A percentile compares a stretch with the other conserved stretches of the same genome.
These are phyloP conservation scores for Jatropha curcas DNA, from an alignment of 345 rosid species.

Conservation along the genomic window DNA sequence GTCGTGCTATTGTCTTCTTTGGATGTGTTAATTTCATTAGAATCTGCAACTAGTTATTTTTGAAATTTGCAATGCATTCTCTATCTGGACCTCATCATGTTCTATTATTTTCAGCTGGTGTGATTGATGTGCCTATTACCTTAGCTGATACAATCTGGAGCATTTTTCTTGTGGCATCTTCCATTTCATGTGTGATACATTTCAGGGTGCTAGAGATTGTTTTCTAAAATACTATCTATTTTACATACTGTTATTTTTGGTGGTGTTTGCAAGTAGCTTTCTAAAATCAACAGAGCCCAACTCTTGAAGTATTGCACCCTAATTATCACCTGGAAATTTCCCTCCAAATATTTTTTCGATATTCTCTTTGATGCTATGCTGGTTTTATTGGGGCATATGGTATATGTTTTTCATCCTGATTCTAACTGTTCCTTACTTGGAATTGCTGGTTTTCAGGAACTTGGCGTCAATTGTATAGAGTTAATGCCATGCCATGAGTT, in stretches of 20 bases:
- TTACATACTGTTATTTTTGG: neutral
- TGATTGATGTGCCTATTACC: neutral
- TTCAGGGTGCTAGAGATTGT: neutral
- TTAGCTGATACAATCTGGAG: neutral
- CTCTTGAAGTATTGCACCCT: constrained; percentile 1
- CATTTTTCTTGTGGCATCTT: neutral
- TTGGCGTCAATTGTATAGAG: constrained; percentile 94
- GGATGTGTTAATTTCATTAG: neutral
- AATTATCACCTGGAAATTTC: neutral
- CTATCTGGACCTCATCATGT: neutral
- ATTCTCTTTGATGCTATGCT: neutral
- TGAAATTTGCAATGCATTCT: neutral
- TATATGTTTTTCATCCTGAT: neutral
- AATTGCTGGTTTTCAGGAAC: constrained; percentile 62
- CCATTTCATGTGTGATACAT: neutral
- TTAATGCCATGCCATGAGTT: constrained; percentile 98
- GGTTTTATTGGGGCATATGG: constrained; percentile 5
- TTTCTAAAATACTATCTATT: neutral
- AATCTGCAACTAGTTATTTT: neutral
- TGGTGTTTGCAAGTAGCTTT: neutral
- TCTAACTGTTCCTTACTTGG: constrained; percentile 17
- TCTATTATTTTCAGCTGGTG: neutral
- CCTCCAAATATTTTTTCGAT: neutral
- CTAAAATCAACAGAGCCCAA: neutral
- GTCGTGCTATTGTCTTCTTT: neutral